A percentile compares a stretch with the other conserved stretches of the same genome.
Conservation (phyloP, 2,329 filamentous ascomycete genomes). For the Cordyceps cateniannulata region DNA sequence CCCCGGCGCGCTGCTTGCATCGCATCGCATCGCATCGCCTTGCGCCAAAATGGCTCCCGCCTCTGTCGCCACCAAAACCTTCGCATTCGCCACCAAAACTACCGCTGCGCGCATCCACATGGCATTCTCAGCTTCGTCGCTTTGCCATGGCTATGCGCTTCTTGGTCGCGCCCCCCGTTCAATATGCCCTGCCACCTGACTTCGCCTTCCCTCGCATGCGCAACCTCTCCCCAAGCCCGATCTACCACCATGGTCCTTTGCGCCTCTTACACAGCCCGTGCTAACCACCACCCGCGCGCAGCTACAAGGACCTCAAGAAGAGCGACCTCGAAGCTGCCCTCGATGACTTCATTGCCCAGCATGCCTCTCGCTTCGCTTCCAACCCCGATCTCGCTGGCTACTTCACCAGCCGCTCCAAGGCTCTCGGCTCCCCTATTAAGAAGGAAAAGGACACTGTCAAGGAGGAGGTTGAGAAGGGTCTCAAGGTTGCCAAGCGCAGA, state of each 20-base stretch:
- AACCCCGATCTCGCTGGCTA: slow-evolving; percentile 64
- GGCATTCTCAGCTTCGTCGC: neutral
- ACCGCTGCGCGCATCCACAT: neutral
- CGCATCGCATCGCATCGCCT: slow-evolving; percentile 5
- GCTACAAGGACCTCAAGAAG: slow-evolving; percentile 68
- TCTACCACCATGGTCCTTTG: neutral
- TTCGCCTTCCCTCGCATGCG: neutral
- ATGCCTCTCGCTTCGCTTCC: slow-evolving; percentile 57
- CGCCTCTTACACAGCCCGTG: neutral
- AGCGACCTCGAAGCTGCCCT: slow-evolving; percentile 69
- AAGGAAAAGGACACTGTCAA: slow-evolving; percentile 37
- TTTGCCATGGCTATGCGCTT: neutral
- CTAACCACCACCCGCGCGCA: slow-evolving; percentile 26
- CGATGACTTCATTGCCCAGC: slow-evolving; percentile 64
- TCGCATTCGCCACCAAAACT: slow-evolving; percentile 3
- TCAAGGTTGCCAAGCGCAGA: slow-evolving; percentile 42
- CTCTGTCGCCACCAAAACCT: neutral
- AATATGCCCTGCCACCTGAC: neutral
- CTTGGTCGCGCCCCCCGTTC: neutral
- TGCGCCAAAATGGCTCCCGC: slow-evolving; percentile 2
- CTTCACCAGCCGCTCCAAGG: slow-evolving; percentile 61
- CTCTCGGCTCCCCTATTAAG: slow-evolving; percentile 56
- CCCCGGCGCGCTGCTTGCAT: neutral
- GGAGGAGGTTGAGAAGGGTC: slow-evolving; percentile 30
- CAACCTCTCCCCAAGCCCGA: neutral